These are phyloP conservation scores for Vachellia pachyceras DNA, from an alignment of 306 rosid species.

Conservation along the genomic window DNA sequence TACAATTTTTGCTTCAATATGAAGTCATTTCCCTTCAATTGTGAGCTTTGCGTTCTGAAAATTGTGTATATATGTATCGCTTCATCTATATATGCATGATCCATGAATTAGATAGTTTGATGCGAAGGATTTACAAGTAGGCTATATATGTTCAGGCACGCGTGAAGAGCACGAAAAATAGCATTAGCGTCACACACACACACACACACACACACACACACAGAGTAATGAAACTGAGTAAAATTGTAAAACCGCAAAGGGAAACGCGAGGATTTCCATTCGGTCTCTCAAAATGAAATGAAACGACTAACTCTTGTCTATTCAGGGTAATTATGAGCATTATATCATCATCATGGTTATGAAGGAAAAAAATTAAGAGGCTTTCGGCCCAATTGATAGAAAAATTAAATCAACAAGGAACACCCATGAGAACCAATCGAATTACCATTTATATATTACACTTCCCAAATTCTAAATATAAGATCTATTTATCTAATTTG, in stretches of 20 bases:
- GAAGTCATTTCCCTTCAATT: conserved; percentile 35
- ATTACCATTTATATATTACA: neutral
- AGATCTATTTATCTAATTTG: no score
- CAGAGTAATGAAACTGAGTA: no score
- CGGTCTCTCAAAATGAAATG: neutral
- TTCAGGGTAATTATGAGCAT: neutral
- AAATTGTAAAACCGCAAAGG: neutral
- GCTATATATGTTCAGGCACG: neutral
- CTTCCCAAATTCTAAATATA: no score
- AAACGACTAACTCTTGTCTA: no score
- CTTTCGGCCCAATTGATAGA: neutral
- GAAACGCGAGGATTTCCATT: neutral
- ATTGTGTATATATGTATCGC: conserved; percentile 43
- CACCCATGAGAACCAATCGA: neutral
- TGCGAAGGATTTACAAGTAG: conserved; percentile 7
- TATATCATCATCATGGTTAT: neutral
- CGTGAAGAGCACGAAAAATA: neutral
- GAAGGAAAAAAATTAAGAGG: neutral
- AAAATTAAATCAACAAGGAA: neutral
- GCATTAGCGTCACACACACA: neutral
- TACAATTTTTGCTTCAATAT: conserved; percentile 35
- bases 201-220: no score
- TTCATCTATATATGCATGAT: conserved; percentile 14
- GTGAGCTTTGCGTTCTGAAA: conserved; percentile 33
- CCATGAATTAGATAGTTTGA: conserved; percentile 32